A percentile compares a stretch with the other conserved stretches of the same genome.
These are phyloP conservation scores for Ceratobasidium sp. DNA, from an alignment of 1,284 basidiomycete species.

Conservation along the genomic window DNA sequence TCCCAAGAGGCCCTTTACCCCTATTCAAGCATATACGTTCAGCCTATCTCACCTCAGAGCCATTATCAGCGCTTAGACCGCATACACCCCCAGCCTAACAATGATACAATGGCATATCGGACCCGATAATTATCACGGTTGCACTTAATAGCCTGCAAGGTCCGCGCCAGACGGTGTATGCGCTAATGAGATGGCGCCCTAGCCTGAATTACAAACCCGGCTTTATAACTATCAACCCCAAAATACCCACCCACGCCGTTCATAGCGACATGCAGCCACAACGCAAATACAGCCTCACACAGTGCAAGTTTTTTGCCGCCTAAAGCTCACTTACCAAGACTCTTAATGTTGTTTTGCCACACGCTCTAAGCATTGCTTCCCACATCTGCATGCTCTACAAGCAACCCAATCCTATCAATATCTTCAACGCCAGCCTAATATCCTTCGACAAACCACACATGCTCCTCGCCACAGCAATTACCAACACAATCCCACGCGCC, in stretches of 20 bases:
- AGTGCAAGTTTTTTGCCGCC: too few relatives aligned
- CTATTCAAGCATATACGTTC: background rate
- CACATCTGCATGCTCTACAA: slow-evolving; percentile 13
- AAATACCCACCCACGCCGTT: too few relatives aligned
- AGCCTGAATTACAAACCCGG: too few relatives aligned
- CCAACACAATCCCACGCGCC: slow-evolving; percentile 46
- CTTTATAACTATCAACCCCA: too few relatives aligned
- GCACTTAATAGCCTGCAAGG: too few relatives aligned
- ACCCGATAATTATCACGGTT: background rate
- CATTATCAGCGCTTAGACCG: background rate
- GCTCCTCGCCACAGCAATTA: slow-evolving; percentile 48
- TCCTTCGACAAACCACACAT: slow-evolving; percentile 35
- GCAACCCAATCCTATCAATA: slow-evolving; percentile 24
- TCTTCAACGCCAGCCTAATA: slow-evolving; percentile 29
- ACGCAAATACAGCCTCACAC: too few relatives aligned
- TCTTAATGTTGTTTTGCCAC: too few relatives aligned
- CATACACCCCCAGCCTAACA: background rate
- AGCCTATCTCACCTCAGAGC: background rate
- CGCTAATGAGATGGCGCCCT: too few relatives aligned
- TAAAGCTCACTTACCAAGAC: too few relatives aligned
- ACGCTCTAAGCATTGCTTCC: background rate
- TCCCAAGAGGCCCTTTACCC: background rate
- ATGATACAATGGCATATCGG: background rate
- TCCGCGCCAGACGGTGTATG: too few relatives aligned
- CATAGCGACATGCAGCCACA: too few relatives aligned